These are phyloP conservation scores for Bretschneidera sinensis DNA, from an alignment of 345 rosid species.

Conservation along the genomic window DNA sequence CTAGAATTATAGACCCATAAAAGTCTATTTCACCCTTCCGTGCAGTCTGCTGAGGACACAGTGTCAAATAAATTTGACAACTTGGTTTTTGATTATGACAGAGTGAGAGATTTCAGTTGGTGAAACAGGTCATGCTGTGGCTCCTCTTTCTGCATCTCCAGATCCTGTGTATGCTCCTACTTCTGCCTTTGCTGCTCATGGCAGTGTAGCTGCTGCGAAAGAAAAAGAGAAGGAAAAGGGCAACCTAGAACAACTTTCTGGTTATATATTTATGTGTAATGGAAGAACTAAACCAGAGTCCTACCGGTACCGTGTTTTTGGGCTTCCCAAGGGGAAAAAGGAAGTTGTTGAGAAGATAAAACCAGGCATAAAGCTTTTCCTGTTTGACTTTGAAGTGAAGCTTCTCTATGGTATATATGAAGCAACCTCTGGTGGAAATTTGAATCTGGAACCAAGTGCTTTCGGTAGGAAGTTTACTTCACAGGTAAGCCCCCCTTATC, in stretches of 20 bases:
- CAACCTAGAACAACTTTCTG: constrained; percentile 21
- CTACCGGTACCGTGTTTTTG: constrained; percentile 38
- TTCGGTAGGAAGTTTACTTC: constrained; percentile 46
- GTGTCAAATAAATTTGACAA: too few species aligned
- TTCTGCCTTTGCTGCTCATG: constrained; percentile 7
- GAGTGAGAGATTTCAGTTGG: too few species aligned
- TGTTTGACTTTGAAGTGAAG: constrained; percentile 43
- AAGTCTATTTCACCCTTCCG: too few species aligned
- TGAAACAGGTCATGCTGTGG: too few species aligned
- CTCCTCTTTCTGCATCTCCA: too few species aligned
- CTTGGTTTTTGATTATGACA: too few species aligned
- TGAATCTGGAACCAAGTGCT: constrained; percentile 46
- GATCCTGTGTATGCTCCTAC: background rate
- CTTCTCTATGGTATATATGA: constrained; percentile 47
- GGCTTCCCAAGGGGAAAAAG: constrained; percentile 28
- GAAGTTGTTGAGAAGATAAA: constrained; percentile 31
- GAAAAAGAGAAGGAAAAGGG: constrained; percentile 1
- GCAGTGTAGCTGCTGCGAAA: constrained; percentile 9
- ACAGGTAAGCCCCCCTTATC: constrained; percentile 40
- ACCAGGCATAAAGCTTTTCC: constrained; percentile 47
- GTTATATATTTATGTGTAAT: constrained; percentile 54
- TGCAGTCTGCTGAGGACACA: too few species aligned
- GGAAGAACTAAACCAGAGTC: constrained; percentile 44
- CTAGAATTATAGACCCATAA: too few species aligned
- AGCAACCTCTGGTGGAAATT: constrained; percentile 39